Evolutionary conservation across 345 rosid species (phyloP).

Genomic region (Aquilaria malaccensis): DNA sequence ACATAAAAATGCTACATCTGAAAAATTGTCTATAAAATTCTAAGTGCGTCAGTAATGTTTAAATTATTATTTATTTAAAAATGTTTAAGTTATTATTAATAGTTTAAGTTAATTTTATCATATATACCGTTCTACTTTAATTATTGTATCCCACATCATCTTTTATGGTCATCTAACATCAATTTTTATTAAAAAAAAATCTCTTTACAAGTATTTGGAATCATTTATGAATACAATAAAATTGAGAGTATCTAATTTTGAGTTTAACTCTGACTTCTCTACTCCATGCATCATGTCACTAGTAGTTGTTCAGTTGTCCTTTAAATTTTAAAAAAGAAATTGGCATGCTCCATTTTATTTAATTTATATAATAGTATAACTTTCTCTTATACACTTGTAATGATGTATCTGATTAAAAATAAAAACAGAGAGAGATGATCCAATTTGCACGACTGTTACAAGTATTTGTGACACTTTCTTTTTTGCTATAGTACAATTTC

Average conservation of each 20-base stretch:
- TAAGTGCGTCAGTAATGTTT: too few species aligned
- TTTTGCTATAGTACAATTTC: too few species aligned
- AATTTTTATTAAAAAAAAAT: neutral
- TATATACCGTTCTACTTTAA: neutral
- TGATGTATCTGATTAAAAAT: neutral
- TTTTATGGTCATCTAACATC: neutral
- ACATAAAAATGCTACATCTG: too few species aligned
- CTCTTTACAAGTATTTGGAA: neutral
- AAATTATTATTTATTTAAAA: too few species aligned
- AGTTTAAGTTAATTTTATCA: too few species aligned
- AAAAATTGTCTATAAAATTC: constrained; percentile 5
- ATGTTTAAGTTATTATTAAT: too few species aligned
- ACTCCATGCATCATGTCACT: neutral
- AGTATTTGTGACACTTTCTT: too few species aligned
- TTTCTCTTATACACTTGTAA: too few species aligned
- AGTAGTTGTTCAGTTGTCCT: neutral
- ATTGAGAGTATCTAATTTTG: neutral
- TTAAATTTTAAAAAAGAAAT: neutral
- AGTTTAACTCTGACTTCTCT: neutral
- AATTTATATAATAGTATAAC: neutral
- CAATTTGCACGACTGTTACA: too few species aligned
- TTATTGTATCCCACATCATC: constrained; percentile 9
- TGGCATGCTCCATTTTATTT: neutral
- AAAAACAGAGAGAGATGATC: too few species aligned
- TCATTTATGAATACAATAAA: neutral